Conservation (phyloP, 805 yeast species). For the Metschnikowia colocasiae region DNA sequence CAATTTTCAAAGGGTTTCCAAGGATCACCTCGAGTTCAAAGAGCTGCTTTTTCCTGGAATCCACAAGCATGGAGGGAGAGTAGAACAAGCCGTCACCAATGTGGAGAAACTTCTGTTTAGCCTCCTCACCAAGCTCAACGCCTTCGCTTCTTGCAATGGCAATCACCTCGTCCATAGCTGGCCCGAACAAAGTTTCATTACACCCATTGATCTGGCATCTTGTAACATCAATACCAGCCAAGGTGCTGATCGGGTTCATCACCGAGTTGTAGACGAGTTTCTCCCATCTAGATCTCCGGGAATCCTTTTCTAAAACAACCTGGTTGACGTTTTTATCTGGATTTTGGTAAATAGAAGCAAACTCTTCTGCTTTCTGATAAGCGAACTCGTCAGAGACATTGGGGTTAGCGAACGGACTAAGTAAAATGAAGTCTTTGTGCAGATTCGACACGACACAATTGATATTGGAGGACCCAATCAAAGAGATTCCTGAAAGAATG, state of each 20-base stretch:
- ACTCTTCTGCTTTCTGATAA: slow-evolving; percentile 19
- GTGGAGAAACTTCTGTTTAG: slow-evolving; percentile 49
- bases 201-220: slow-evolving; percentile 35
- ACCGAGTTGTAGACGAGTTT: slow-evolving; percentile 37
- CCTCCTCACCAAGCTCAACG: slow-evolving; percentile 46
- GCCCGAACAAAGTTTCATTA: slow-evolving; percentile 33
- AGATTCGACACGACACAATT: slow-evolving; percentile 48
- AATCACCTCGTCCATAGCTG: slow-evolving; percentile 66
- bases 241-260: slow-evolving; percentile 33
- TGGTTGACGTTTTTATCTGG: slow-evolving; percentile 23
- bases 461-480: slow-evolving; percentile 55
- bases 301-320: slow-evolving; percentile 27
- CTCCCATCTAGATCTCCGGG: slow-evolving; percentile 36
- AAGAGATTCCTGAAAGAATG: slow-evolving; percentile 59
- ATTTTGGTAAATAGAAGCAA: slow-evolving; percentile 28
- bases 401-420: slow-evolving; percentile 48
- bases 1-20: slow-evolving; percentile 53
- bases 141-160: slow-evolving; percentile 70
- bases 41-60: slow-evolving; percentile 59
- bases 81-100: slow-evolving; percentile 42
- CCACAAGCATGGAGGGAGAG: slow-evolving; percentile 73
- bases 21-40: slow-evolving; percentile 70
- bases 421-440: slow-evolving; percentile 46
- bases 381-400: slow-evolving; percentile 14
- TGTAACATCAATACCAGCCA: slow-evolving; percentile 32